Conservation (phyloP, 2,329 filamentous ascomycete species). For the Sordariomycetes sp. region DNA sequence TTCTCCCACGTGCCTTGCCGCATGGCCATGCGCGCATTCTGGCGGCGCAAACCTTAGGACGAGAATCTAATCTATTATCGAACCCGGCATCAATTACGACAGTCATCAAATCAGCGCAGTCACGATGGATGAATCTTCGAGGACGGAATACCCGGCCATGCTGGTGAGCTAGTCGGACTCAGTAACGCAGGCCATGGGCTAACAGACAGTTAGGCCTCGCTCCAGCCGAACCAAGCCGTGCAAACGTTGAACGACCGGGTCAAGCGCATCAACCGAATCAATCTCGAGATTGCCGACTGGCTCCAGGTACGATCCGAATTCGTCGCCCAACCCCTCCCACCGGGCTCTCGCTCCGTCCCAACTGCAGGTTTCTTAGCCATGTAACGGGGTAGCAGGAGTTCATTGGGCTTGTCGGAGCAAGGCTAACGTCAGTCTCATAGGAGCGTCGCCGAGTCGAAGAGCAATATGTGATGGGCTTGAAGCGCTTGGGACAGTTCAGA, state of each 20-base stretch:
- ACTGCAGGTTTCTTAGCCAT: too few relatives aligned
- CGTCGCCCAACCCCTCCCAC: neutral
- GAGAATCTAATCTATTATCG: too few relatives aligned
- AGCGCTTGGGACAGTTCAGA: constrained; percentile 68
- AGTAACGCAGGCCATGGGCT: neutral
- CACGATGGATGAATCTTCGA: constrained; percentile 65
- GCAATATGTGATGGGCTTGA: constrained; percentile 72
- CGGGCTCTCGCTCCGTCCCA: neutral
- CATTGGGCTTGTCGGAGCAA: neutral
- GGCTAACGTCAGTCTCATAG: constrained; percentile 34
- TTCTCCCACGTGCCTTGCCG: too few relatives aligned
- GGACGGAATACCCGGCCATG: constrained; percentile 88
- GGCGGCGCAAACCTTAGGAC: too few relatives aligned
- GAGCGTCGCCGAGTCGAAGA: constrained; percentile 91
- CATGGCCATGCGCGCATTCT: constrained; percentile 5
- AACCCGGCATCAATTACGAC: neutral
- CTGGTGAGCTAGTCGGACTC: constrained; percentile 55
- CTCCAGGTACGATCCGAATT: constrained; percentile 59
- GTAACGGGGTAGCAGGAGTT: too few relatives aligned
- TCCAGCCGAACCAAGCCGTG: constrained; percentile 77
- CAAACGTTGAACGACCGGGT: constrained; percentile 78
- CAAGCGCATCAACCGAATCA: constrained; percentile 76
- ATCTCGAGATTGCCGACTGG: constrained; percentile 92
- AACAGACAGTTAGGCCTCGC: constrained; percentile 49
- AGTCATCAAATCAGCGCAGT: neutral